Conservation (phyloP, 2,329 filamentous ascomycete genomes). For the Fusarium scirpi region DNA sequence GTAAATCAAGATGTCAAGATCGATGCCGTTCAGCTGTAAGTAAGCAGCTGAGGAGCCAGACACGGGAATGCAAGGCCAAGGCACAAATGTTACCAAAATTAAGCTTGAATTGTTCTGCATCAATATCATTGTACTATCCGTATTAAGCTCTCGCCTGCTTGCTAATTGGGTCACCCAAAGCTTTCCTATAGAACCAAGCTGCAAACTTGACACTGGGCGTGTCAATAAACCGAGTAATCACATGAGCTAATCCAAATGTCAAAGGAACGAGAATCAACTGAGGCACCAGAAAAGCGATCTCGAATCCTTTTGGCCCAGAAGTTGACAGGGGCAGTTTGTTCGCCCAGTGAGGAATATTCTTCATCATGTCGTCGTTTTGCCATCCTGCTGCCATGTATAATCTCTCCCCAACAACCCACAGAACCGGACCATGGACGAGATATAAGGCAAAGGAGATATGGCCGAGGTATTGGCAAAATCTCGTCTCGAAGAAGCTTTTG, state of each 20-base stretch:
- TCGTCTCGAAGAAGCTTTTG: conserved; percentile 68
- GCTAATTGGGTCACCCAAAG: conserved; percentile 45
- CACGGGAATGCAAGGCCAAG: conserved; percentile 6
- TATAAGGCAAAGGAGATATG: conserved; percentile 73
- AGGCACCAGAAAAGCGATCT: conserved; percentile 68
- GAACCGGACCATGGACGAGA: conserved; percentile 71
- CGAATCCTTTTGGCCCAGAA: conserved; percentile 69
- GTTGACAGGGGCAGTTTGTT: conserved; percentile 66
- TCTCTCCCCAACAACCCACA: conserved; percentile 71
- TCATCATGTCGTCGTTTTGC: conserved; percentile 59
- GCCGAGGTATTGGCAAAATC: conserved; percentile 71
- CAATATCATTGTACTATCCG: background rate
- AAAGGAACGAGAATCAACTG: conserved; percentile 71
- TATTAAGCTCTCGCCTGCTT: conserved; percentile 34
- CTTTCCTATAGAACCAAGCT: conserved; percentile 66
- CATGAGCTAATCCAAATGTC: conserved; percentile 69
- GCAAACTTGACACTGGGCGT: conserved; percentile 70
- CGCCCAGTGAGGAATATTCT: conserved; percentile 68
- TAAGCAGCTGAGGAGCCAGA: background rate
- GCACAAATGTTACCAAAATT: conserved; percentile 15
- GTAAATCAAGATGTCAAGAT: background rate
- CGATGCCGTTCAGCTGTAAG: background rate
- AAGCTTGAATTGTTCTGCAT: conserved; percentile 30
- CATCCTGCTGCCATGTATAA: conserved; percentile 73
- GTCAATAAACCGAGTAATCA: conserved; percentile 68